phyloP scores from a whole-genome alignment of 306 rosid species.

The Prunus armeniaca region DNA sequence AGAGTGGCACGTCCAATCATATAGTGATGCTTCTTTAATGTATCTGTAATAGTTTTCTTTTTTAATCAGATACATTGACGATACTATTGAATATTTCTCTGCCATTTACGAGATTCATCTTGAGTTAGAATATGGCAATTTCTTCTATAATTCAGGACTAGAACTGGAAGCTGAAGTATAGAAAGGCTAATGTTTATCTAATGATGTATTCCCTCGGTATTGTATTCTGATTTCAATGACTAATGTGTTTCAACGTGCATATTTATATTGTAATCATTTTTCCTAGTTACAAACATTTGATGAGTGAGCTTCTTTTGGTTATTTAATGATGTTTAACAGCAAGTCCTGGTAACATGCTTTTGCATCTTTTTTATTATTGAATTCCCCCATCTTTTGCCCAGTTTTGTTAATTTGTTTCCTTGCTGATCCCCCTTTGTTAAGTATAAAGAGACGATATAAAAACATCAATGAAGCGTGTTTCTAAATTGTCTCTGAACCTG shows the following conservation, averaged over 20 bases:
- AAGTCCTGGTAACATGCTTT: background rate
- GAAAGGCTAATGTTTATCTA: background rate
- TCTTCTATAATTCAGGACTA: no score
- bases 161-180: no score
- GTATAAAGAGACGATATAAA: background rate
- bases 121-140: background rate
- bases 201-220: background rate
- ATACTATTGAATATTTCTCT: background rate
- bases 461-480: background rate
- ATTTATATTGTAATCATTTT: background rate
- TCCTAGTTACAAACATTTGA: background rate
- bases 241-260: background rate
- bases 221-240: background rate
- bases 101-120: background rate
- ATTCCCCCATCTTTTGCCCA: background rate
- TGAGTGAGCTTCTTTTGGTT: no score
- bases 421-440: background rate
- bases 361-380: background rate
- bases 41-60: no score
- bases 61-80: background rate
- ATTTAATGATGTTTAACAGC: background rate
- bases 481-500: conserved; percentile 23
- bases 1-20: background rate
- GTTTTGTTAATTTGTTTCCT: background rate
- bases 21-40: background rate